Base-by-base conservation (phyloP, 2,329 filamentous ascomycete species). In the Tolypocladium sp. region DNA sequence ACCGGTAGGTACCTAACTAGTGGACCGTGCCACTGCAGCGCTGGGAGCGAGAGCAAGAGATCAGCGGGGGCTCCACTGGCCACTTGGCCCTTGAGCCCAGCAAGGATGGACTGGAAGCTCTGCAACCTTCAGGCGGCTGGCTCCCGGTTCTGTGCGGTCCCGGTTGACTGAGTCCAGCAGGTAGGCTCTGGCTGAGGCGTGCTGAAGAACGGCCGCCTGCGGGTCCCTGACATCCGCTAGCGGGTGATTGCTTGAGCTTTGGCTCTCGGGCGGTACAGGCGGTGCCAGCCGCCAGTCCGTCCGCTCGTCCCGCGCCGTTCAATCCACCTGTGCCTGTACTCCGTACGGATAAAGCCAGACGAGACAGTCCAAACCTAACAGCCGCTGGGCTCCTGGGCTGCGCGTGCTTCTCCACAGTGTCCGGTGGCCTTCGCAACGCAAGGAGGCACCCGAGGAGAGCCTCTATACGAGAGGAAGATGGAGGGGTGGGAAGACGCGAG, bases 231-330 rank as follows among this genome's bases (percentile, higher is more conserved):
- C 25, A 2, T 22, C 38, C 25, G n/a, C 35, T n/a, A 56, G n/a
- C 8, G n/a, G 35, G 22, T 20, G 17, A 20, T 10, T 2, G 35
- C 20, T 10, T 35, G 49, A 35, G 49, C 49, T 53, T 37, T 35
- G 49, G 49, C 30, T 53, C 22, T 40, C 35, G 38, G 53, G 35
- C 25, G 53, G 53, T 37, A 20, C 53, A 40, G 20, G n/a, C 54
- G 54, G 35, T 56, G 54, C 54, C 22, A 56, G 54, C 59, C 59
- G 44, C 44, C 41, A 44, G 46, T 46, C 53, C 58, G 44, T 46
- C 59, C 58, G 52, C 30, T 57, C 59, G 59, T 59, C 57, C 59
- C 57, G 59, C 53, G 42, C 59, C 59, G 59, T 44, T 42, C 55
- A 27, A 51, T 38, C 51, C 20, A 42, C 10, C 10, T 20, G n/a